Evolutionary conservation across 169 alveolate genomes (phyloP), one percentile per base, ranked within the genome.

Genomic region (Cryptosporidium meleagridis): DNA sequence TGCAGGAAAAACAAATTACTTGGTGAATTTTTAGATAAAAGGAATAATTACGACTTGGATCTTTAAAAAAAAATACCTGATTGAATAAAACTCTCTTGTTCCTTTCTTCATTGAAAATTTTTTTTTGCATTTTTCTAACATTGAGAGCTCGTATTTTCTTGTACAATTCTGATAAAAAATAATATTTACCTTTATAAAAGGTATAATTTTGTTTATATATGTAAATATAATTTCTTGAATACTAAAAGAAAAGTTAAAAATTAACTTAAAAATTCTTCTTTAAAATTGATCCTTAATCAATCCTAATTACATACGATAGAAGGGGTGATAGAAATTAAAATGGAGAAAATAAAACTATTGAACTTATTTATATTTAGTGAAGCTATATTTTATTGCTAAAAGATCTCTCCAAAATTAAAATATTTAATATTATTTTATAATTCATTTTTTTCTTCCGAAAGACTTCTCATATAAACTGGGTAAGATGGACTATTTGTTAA

Each of bases 401-500:
- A 55, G 18, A 55, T 16, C 18, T 18, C 8, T 9, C 67, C 12
- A 26, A 0, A 55, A 26, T 23, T 55, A 55, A 55, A 8, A 55
- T 55, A 21, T 21, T 41, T 70, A 23, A 21, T 0, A 44, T 31
- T 31, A 31, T 18, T 5, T 44, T 45, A 70, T 29, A 70, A 23
- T 6, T 55, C 85, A 23, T 29, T 33, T n/a, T 65, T 65, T 8
- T 65, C 85, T 45, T 55, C 89, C 18, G 73, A 62, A 41, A 80
- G 75, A 39, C 80, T 80, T 39, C 89, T 80, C 89, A 80, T 80
- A 45, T 80, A 80, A 8, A 80, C 89, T 0, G 89, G 89, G 59
- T 80, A 80, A 26, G 80, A 41, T 21, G 80, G 80, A 80, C 80
- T 62, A 62, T 59, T 62, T 37, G 89, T 45, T 18, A 62, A 14